Base-by-base conservation (phyloP, 441 rosid genomes). In the Eutrema salsugineum region DNA sequence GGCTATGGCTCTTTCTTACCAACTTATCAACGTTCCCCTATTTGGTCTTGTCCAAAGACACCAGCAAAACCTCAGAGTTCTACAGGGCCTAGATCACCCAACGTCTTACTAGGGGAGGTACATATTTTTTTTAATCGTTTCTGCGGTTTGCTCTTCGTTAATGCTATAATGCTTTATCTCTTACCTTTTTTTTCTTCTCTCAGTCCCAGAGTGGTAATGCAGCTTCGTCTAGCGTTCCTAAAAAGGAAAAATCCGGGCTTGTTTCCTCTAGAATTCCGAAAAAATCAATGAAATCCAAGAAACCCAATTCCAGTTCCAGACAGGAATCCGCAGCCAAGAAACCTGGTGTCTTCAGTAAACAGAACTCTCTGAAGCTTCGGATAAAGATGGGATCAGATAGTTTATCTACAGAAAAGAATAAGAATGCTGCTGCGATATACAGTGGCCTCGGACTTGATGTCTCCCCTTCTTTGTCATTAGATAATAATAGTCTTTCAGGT, bases 1-100 rank as follows among this genome's bases (percentile, higher is more conserved):
- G 97, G 96, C 35, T 96, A 96, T 80, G 99, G 98, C 79, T 96
- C 99, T 17, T 96, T 96, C 81, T 86, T 96, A 74, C 91, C 93
- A 55, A 53, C 93, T 48, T 82, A 84, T 82, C 87, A 85, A 59
- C 94, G 97, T 35, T 91, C 99, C 71, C 98, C 97, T 73, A 73
- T 79, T 56, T 81, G 82, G 81, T 73, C 96, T 78, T 84, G 75
- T 75, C 84, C 88, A 11, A 87, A 77, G 82, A 77, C 90, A 63
- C 87, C 91, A 3, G 84, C 82, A 59, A 86, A 76, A 73, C 78
- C 68, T 78, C 94, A 80, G 80, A 83, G 83, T 56, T 57, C 64
- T 76, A 67, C 72, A 66, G 81, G 80, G 63, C 72, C 87, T 63
- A 80, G 78, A 77, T 89, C 97, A 38, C 91, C 97, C n/a, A 83